Evolutionary conservation across 177 flowering plant species (phyloP), one percentile per base, ranked within the genome.

Genomic region (Vitis hybrid): DNA sequence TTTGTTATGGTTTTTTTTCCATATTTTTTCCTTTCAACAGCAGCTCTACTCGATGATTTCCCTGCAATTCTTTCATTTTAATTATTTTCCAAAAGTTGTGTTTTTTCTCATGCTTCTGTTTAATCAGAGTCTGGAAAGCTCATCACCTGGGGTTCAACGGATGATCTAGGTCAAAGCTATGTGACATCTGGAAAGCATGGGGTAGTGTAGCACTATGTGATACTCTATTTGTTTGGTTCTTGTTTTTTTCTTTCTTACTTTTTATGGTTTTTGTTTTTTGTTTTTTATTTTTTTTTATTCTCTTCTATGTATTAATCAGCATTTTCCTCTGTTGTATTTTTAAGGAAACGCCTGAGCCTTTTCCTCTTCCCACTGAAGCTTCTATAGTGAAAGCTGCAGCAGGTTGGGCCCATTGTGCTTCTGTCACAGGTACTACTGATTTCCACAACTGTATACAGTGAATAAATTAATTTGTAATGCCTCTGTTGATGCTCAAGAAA

Each of bases 111-210:
- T 73, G 20, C 12, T 50, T 65, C 15, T 39, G 39, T 53, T 63
- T 16, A 15, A 75, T 71, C 82, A 96, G 99, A 88, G 54, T 76
- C 83, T 15, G 97, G 99, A 69, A 95, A 92, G 90, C 88, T 95
- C 56, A 93, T 91, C 45, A 95, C 99, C 22, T 95, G 99, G 99
- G 99, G 99, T 75, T 91, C 99, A 22, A 85, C 98, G 4, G 98
- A 93, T 79, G 97, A 93, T 81, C 82, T 88, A 56, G 98, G 98
- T 65, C 98, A 93, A 77, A 88, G 97, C 83, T 88, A 88, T 75
- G 84, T 88, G 68, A 85, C 93, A 49, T 85, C 91, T 13, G 93
- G 93, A 65, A 88, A 88, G 71, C 93, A 88, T 69, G 93, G 93
- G 87, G 93, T 87, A 85, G 16, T 77, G 52, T 22, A 49, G 63